A percentile compares a stretch with the other conserved stretches of the same genome.
These are phyloP conservation scores for Komagataella kurtzmanii DNA, from an alignment of 805 yeast species.

Conservation along the genomic window DNA sequence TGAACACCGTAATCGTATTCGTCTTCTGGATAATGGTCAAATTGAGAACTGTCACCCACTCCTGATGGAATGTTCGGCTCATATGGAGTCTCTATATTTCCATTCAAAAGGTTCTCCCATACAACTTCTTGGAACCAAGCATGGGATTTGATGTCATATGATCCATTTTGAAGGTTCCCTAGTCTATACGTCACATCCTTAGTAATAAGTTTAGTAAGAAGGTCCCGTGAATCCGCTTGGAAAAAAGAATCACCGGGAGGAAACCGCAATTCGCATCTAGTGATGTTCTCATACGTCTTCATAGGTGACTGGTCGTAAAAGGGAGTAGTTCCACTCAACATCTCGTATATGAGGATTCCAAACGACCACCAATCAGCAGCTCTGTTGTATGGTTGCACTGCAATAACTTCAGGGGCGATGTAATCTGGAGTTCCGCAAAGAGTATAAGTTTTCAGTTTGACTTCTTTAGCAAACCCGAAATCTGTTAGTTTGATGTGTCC, in stretches of 20 bases:
- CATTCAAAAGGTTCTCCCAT: constrained; percentile 41
- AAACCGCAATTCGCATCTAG: constrained; percentile 36
- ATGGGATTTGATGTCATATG: constrained; percentile 41
- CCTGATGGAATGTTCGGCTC: constrained; percentile 54
- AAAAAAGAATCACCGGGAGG: constrained; percentile 27
- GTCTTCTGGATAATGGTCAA: constrained; percentile 70
- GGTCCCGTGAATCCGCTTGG: constrained; percentile 39
- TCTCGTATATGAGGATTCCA: constrained; percentile 46
- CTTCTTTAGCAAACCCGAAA: constrained; percentile 53
- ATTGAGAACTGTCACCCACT: constrained; percentile 48
- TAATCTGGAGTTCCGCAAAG: constrained; percentile 55
- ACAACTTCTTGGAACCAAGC: constrained; percentile 49
- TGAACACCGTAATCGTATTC: constrained; percentile 68
- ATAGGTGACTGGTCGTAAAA: constrained; percentile 51
- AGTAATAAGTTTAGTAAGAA: constrained; percentile 35
- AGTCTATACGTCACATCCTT: constrained; percentile 41
- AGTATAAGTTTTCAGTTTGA: constrained; percentile 44
- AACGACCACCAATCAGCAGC: constrained; percentile 58
- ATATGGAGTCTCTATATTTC: constrained; percentile 51
- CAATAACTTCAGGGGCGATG: constrained; percentile 54
- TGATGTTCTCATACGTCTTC: constrained; percentile 48
- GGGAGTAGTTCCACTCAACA: constrained; percentile 51
- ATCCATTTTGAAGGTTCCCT: constrained; percentile 45
- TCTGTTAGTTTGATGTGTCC: constrained; percentile 51
- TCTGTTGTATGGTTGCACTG: constrained; percentile 48